These are phyloP conservation scores for Clavispora phyllophila DNA, from an alignment of 805 yeast species.

Conservation along the genomic window DNA sequence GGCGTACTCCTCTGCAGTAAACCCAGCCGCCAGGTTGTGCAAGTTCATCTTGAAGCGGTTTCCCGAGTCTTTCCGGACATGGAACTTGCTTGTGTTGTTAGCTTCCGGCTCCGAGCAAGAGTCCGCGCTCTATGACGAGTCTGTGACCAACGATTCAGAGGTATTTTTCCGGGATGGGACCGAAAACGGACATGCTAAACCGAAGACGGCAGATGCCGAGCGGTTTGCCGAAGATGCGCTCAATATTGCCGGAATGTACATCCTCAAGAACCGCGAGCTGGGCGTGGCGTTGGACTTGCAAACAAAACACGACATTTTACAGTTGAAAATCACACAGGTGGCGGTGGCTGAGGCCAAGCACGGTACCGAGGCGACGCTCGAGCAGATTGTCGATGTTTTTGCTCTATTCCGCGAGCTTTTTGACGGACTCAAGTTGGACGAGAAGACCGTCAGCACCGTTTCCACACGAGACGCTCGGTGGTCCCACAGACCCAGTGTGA, in stretches of 20 bases:
- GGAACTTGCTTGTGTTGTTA: constrained; percentile 66
- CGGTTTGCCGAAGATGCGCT: constrained; percentile 52
- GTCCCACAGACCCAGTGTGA: constrained; percentile 39
- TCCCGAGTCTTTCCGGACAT: constrained; percentile 54
- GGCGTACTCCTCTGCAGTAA: constrained; percentile 39
- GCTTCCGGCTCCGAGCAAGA: constrained; percentile 49
- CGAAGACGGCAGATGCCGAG: constrained; percentile 40
- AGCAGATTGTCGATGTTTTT: constrained; percentile 62
- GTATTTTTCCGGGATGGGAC: neutral
- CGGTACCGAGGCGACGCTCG: constrained; percentile 56
- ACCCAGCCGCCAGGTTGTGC: constrained; percentile 40
- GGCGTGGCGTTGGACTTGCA: constrained; percentile 21
- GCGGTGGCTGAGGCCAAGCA: constrained; percentile 59
- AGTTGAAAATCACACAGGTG: constrained; percentile 70
- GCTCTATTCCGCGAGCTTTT: constrained; percentile 51
- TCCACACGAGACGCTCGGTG: constrained; percentile 19
- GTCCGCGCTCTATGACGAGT: neutral
- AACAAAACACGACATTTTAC: constrained; percentile 48
- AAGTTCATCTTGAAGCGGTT: constrained; percentile 45
- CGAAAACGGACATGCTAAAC: neutral
- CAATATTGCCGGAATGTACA: constrained; percentile 34
- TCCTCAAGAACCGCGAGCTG: constrained; percentile 23
- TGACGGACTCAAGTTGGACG: constrained; percentile 17
- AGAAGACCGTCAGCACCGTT: neutral
- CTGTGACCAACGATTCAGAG: neutral